These are phyloP conservation scores for Candida rishiriensis DNA, from an alignment of 805 yeast genomes.

Conservation along the genomic window DNA sequence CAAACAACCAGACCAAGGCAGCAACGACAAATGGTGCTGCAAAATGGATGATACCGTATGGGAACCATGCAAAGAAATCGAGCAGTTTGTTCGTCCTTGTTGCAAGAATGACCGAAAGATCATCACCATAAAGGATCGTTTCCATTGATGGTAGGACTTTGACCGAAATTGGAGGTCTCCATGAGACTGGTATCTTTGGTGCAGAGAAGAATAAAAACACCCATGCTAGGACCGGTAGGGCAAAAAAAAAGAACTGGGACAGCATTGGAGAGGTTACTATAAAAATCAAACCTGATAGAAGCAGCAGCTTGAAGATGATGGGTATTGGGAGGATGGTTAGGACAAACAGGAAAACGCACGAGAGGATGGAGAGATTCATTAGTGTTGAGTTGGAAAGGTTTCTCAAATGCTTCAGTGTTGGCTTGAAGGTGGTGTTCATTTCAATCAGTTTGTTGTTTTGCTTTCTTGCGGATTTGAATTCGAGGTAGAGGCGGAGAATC, in stretches of 20 bases:
- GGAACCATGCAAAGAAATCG: slow-evolving; percentile 91
- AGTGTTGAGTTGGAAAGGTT: slow-evolving; percentile 34
- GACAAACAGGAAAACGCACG: slow-evolving; percentile 53
- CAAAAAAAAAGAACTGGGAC: slow-evolving; percentile 78
- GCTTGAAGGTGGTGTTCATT: slow-evolving; percentile 15
- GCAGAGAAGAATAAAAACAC: slow-evolving; percentile 75
- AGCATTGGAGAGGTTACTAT: slow-evolving; percentile 66
- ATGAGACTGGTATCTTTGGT: slow-evolving; percentile 62
- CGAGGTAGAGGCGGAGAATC: slow-evolving; percentile 17
- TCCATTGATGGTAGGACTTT: slow-evolving; percentile 88
- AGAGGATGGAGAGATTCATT: slow-evolving; percentile 33
- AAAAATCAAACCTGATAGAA: slow-evolving; percentile 37
- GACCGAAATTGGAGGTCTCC: slow-evolving; percentile 87
- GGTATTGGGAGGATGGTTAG: slow-evolving; percentile 54
- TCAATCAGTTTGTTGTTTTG: slow-evolving; percentile 17
- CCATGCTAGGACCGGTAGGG: slow-evolving; percentile 84
- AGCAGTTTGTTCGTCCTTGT: slow-evolving; percentile 58
- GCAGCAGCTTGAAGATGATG: slow-evolving; percentile 32
- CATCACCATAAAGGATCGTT: slow-evolving; percentile 87
- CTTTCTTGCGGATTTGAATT: slow-evolving; percentile 13
- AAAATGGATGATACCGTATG: slow-evolving; percentile 87
- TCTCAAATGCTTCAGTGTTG: slow-evolving; percentile 19
- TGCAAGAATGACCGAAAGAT: slow-evolving; percentile 78
- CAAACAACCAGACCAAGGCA: slow-evolving; percentile 71
- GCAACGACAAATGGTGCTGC: slow-evolving; percentile 85